A percentile compares a stretch with the other conserved stretches of the same genome.
These are phyloP conservation scores for Xylaria flabelliformis DNA, from an alignment of 495 filamentous ascomycete species.

Conservation along the genomic window DNA sequence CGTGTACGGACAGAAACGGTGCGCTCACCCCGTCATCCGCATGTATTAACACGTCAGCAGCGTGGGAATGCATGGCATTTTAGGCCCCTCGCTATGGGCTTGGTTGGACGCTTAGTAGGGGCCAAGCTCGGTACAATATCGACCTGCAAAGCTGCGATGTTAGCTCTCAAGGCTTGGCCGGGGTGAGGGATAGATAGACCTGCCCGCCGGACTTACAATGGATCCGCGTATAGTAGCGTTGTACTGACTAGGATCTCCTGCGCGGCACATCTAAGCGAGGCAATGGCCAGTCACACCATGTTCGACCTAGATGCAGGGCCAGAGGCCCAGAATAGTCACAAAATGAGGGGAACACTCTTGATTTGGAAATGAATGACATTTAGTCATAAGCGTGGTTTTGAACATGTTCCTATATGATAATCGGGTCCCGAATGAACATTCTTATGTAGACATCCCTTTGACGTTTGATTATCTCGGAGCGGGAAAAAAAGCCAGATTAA, in stretches of 20 bases:
- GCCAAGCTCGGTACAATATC: background rate
- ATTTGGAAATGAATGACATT: slow-evolving; percentile 1
- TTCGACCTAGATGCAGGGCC: background rate
- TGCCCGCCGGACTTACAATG: background rate
- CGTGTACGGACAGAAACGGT: background rate
- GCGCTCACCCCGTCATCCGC: background rate
- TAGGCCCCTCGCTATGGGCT: background rate
- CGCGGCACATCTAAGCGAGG: slow-evolving; percentile 3
- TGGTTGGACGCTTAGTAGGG: background rate
- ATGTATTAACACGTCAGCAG: background rate
- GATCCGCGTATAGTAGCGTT: background rate
- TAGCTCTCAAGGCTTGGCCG: background rate
- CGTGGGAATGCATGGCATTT: background rate
- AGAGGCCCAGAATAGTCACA: background rate
- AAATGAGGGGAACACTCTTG: slow-evolving; percentile 2
- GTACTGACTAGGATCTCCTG: background rate
- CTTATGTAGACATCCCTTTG: background rate
- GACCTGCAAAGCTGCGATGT: background rate
- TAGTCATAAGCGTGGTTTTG: background rate
- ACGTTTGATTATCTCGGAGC: background rate
- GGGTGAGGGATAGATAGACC: background rate
- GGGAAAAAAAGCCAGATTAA: background rate
- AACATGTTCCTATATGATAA: background rate
- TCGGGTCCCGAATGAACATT: background rate
- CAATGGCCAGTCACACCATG: background rate